phyloP scores from a whole-genome alignment of 75 land plant genomes.

The Sequoia sempervirens region DNA sequence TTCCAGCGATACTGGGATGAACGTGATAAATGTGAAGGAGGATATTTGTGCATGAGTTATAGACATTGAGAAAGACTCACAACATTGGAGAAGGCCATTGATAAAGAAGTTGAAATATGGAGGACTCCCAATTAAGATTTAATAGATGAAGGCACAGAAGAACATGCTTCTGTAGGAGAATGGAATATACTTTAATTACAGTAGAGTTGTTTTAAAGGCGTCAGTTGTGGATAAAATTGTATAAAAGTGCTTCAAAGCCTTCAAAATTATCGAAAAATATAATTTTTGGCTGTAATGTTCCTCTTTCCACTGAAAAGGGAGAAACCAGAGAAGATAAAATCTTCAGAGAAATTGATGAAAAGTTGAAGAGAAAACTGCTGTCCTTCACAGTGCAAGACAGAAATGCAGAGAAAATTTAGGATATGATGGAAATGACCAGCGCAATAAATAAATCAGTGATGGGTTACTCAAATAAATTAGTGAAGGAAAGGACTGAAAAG shows the following conservation, averaged over 20 bases:
- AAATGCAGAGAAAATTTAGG: not conserved
- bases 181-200: not conserved
- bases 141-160: not conserved
- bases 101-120: not conserved
- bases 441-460: not conserved
- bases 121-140: not conserved
- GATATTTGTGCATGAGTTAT: not conserved
- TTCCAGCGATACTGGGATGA: not conserved
- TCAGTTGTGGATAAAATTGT: not conserved
- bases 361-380: not conserved
- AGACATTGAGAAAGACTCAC: not conserved
- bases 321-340: not conserved
- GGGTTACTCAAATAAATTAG: not conserved
- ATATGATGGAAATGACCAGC: not conserved
- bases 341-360: not conserved
- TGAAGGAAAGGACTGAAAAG: no score
- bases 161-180: not conserved
- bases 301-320: not conserved
- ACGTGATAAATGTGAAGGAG: not conserved
- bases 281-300: not conserved
- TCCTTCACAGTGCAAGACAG: not conserved
- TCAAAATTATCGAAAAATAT: no score
- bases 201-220: not conserved
- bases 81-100: not conserved
- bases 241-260: not conserved